phyloP scores from a whole-genome alignment of 345 rosid genomes.

The Brassica juncea region DNA sequence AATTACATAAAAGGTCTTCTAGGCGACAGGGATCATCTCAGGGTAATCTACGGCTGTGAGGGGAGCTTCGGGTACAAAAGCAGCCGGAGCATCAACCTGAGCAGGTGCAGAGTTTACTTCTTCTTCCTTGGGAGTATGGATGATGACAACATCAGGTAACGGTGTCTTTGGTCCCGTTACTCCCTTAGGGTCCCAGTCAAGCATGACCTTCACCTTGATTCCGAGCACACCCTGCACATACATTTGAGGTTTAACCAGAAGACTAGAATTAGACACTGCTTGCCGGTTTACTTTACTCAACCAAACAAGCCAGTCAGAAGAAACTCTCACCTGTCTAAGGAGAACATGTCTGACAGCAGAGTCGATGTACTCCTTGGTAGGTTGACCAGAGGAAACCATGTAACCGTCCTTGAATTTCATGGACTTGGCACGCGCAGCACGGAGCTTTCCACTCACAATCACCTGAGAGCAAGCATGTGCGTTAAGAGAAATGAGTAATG shows the following conservation, averaged over 20 bases:
- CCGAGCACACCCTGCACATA: constrained; percentile 64
- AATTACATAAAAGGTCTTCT: constrained; percentile 6
- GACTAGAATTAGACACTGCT: neutral
- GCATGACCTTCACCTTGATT: constrained; percentile 76
- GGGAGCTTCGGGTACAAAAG: constrained; percentile 26
- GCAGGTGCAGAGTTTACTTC: neutral
- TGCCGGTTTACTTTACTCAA: neutral
- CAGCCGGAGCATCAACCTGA: constrained; percentile 8
- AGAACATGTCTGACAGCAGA: constrained; percentile 75
- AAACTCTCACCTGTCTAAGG: constrained; percentile 55
- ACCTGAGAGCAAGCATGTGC: constrained; percentile 47
- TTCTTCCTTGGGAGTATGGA: constrained; percentile 79
- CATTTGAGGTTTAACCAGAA: neutral
- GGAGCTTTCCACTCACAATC: constrained; percentile 69
- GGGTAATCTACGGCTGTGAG: constrained; percentile 46
- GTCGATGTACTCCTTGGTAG: constrained; percentile 72
- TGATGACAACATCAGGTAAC: constrained; percentile 72
- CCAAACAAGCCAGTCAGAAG: neutral
- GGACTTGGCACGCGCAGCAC: constrained; percentile 74
- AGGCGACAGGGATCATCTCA: constrained; percentile 47
- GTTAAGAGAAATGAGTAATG: neutral
- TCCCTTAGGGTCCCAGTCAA: constrained; percentile 75
- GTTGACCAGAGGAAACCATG: constrained; percentile 86
- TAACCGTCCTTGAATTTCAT: constrained; percentile 70
- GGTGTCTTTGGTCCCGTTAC: constrained; percentile 61